Evolutionary conservation across 2,329 filamentous ascomycete species (phyloP).

Genomic region (Stemphylium lycopersici): DNA sequence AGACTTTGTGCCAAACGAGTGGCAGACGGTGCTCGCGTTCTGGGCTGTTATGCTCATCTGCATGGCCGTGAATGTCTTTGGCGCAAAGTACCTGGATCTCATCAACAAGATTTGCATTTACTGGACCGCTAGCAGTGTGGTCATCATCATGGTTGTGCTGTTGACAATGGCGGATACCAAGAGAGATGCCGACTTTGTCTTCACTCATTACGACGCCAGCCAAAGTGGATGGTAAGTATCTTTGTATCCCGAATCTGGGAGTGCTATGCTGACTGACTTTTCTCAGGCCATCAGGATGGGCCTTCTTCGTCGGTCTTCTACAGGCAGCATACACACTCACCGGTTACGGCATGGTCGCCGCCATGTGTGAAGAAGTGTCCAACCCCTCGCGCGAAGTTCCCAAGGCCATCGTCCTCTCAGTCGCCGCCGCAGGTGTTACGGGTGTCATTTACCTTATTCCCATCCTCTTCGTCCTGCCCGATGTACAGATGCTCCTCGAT

Average conservation of each 20-base stretch:
- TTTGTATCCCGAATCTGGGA: background rate
- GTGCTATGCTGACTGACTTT: background rate
- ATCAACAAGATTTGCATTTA: slow-evolving; percentile 77
- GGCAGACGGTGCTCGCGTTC: slow-evolving; percentile 74
- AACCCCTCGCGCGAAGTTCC: slow-evolving; percentile 72
- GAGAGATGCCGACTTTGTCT: slow-evolving; percentile 68
- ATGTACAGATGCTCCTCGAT: slow-evolving; percentile 66
- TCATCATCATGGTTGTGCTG: slow-evolving; percentile 72
- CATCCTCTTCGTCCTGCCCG: slow-evolving; percentile 76
- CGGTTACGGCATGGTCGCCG: slow-evolving; percentile 73
- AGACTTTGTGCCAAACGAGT: slow-evolving; percentile 69
- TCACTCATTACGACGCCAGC: slow-evolving; percentile 70
- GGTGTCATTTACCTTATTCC: slow-evolving; percentile 73
- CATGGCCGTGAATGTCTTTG: slow-evolving; percentile 69
- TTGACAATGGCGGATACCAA: slow-evolving; percentile 65
- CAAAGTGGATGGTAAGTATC: slow-evolving; percentile 64
- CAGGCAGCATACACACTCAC: slow-evolving; percentile 69
- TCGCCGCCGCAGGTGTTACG: slow-evolving; percentile 69
- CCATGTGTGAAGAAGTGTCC: slow-evolving; percentile 76
- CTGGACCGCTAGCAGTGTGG: slow-evolving; percentile 70
- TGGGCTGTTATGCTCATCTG: slow-evolving; percentile 73
- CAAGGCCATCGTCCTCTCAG: slow-evolving; percentile 72
- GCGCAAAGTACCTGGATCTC: slow-evolving; percentile 65
- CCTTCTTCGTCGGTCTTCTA: slow-evolving; percentile 73
- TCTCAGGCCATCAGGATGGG: slow-evolving; percentile 67